Conservation (phyloP, 139 green algal genomes). For the Raphidocelis subcapitata region DNA sequence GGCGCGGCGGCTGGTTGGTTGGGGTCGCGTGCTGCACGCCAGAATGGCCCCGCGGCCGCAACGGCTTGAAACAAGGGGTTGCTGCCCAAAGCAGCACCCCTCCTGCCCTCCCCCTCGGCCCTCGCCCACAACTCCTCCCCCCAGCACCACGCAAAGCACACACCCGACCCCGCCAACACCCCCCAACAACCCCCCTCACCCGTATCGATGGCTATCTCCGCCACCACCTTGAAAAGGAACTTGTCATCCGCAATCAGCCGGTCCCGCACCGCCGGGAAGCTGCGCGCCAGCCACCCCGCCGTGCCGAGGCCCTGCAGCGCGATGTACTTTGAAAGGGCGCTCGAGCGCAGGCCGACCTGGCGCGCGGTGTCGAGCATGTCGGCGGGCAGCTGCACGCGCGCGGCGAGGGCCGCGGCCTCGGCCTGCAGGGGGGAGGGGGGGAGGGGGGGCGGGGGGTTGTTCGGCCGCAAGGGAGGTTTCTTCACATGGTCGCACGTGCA, state of each 20-base stretch:
- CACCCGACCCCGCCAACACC: not conserved
- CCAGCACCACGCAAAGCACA: not conserved
- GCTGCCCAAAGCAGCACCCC: no score
- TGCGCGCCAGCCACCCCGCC: slow-evolving; percentile 49
- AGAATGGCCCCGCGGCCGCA: no score
- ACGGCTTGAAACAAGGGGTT: no score
- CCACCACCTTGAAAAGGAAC: slow-evolving; percentile 90
- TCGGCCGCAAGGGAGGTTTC: no score
- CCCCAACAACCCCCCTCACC: slow-evolving; percentile 33
- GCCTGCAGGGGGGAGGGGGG: slow-evolving; percentile 22
- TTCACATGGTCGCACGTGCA: not conserved
- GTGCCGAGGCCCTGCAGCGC: slow-evolving; percentile 37
- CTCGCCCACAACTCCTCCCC: no score
- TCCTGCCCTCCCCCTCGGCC: no score
- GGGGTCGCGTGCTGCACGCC: no score
- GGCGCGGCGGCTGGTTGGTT: not conserved
- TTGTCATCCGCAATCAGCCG: slow-evolving; percentile 79
- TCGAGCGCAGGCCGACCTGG: slow-evolving; percentile 38
- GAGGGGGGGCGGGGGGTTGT: no score
- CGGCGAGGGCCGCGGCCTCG: slow-evolving; percentile 38
- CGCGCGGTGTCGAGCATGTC: slow-evolving; percentile 53
- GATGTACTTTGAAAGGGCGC: slow-evolving; percentile 32
- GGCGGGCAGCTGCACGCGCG: slow-evolving; percentile 42
- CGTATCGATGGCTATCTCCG: slow-evolving; percentile 90
- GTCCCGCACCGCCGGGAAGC: slow-evolving; percentile 74